Conservation (phyloP, 2,329 filamentous ascomycete genomes). For the Exophiala dermatitidis region DNA sequence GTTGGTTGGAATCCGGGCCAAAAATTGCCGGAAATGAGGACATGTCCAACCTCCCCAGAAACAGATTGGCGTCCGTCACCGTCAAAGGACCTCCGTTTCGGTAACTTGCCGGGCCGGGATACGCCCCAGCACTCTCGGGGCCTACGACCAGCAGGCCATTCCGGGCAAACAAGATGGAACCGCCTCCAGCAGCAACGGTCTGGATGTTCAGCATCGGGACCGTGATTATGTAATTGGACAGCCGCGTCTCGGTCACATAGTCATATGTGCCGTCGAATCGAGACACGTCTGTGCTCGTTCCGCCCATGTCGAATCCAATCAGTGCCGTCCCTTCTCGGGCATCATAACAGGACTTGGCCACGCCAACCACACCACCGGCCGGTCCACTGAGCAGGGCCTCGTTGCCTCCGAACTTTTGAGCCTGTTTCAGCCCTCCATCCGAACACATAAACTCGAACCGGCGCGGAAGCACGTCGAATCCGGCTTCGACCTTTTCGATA, state of each 20-base stretch:
- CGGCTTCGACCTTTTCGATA: slow-evolving; percentile 37
- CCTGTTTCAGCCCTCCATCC: slow-evolving; percentile 57
- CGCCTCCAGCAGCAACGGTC: slow-evolving; percentile 55
- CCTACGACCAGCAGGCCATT: slow-evolving; percentile 86
- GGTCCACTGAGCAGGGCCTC: slow-evolving; percentile 81
- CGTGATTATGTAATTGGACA: slow-evolving; percentile 75
- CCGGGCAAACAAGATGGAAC: slow-evolving; percentile 59
- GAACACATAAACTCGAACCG: slow-evolving; percentile 93
- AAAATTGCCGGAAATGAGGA: slow-evolving; percentile 85
- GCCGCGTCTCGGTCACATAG: slow-evolving; percentile 80
- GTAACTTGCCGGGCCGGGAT: slow-evolving; percentile 86
- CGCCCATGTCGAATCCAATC: slow-evolving; percentile 89
- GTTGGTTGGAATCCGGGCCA: slow-evolving; percentile 72
- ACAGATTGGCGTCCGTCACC: slow-evolving; percentile 88
- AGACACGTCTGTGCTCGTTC: slow-evolving; percentile 77
- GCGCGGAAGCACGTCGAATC: slow-evolving; percentile 33
- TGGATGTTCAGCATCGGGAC: slow-evolving; percentile 81
- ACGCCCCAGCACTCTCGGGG: slow-evolving; percentile 79
- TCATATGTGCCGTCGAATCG: slow-evolving; percentile 69
- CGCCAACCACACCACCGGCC: slow-evolving; percentile 55
- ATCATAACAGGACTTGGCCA: slow-evolving; percentile 64
- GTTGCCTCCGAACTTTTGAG: slow-evolving; percentile 59
- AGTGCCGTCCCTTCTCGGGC: slow-evolving; percentile 66
- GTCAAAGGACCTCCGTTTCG: slow-evolving; percentile 81
- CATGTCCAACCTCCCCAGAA: slow-evolving; percentile 57